A percentile compares a stretch with the other conserved stretches of the same genome.
These are phyloP conservation scores for Ceratobasidium sp. DNA, from an alignment of 1,284 basidiomycete genomes.

Conservation along the genomic window DNA sequence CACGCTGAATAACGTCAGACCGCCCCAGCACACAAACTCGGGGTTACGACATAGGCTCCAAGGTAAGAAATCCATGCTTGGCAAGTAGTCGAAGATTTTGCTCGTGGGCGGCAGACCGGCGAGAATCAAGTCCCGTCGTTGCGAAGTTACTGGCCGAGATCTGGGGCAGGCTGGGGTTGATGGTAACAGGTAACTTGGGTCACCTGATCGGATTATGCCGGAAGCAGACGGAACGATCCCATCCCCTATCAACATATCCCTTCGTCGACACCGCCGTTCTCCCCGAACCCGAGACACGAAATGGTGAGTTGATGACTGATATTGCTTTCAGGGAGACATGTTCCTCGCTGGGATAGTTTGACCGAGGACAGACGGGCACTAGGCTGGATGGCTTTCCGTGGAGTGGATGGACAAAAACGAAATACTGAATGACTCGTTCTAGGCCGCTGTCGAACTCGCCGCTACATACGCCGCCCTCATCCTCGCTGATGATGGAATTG, in stretches of 20 bases:
- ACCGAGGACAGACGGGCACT: not conserved
- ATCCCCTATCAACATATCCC: conserved; percentile 25
- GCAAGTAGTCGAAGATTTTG: too few species aligned
- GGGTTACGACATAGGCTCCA: too few species aligned
- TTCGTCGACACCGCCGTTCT: conserved; percentile 24
- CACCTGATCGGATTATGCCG: conserved; percentile 12
- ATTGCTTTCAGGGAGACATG: too few species aligned
- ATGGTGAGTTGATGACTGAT: not conserved
- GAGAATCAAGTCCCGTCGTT: too few species aligned
- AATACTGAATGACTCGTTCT: conserved; percentile 47
- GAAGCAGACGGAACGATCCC: conserved; percentile 13
- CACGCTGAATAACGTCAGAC: not conserved
- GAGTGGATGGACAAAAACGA: conserved; percentile 3
- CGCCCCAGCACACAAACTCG: too few species aligned
- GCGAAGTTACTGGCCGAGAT: too few species aligned
- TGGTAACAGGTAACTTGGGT: conserved; percentile 1
- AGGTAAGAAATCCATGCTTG: too few species aligned
- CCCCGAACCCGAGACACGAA: conserved; percentile 22
- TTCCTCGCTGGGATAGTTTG: not conserved
- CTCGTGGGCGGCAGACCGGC: too few species aligned
- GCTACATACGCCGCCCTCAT: conserved; percentile 94
- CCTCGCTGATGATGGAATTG: conserved; percentile 95
- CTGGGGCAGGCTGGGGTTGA: not conserved
- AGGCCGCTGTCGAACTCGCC: conserved; percentile 79
- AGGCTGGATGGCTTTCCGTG: conserved; percentile 1